Base-by-base conservation (phyloP, 306 rosid species). In the Gleditsia sinensis region DNA sequence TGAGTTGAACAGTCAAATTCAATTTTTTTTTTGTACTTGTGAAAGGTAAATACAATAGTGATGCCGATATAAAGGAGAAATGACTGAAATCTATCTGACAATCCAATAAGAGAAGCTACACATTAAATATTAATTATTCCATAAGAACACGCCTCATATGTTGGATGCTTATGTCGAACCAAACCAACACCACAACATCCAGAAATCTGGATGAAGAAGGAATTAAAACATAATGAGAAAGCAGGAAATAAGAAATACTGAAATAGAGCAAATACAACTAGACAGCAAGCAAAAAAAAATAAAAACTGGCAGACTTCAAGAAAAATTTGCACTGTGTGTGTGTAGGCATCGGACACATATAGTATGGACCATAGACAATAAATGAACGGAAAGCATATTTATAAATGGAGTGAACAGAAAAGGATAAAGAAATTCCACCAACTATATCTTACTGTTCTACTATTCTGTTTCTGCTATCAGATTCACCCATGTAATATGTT, bases 31-130 rank as follows among this genome's bases (percentile, higher is more conserved):
- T 1, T 43, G 6, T 7, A 3, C 61, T 3, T 13, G 50, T n/a
- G n/a, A 45, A 45, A 25, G 56, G 56, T 10, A 17, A 12, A 64
- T 23, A 23, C 30, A 12, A 12, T 13, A 67, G 7, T 67, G 32
- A 49, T 56, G 14, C 19, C 13, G 17, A 27, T 46, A 14, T 1
- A 10, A 42, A 7, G 9, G n/a, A n/a, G n/a, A n/a, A n/a, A n/a
- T n/a, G n/a, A n/a, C n/a, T 54, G n/a, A 7, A 28, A 17, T 46
- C 3, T 48, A 10, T 32, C 6, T 48, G 46, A 49, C 32, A 68
- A 50, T 39, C 40, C 75, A 40, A 36, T 70, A 48, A 70, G 17
- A 54, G 34, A 55, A 70, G 40, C 62, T 40, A n/a, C 4, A 56
- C 21, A 51, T 8, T 6, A 51, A 23, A 21, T 51, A 51, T 23